Conservation (phyloP, 495 filamentous ascomycete genomes). For the Penicillium desertorum region DNA sequence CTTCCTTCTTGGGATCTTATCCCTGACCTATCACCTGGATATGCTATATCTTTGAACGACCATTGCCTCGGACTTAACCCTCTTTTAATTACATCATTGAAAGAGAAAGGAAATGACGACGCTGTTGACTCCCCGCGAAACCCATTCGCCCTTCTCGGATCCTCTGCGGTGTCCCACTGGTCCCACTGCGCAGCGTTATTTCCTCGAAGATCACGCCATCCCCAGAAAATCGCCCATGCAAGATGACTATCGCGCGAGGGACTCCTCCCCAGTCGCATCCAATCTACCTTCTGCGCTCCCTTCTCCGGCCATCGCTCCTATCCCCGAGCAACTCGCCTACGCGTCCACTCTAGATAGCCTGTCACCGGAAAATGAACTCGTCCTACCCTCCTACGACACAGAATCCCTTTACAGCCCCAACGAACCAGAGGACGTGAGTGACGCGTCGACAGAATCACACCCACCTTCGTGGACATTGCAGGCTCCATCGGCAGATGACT, state of each 20-base stretch:
- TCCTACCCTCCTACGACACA: conserved; percentile 31
- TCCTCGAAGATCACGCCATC: conserved; percentile 34
- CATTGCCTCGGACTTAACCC: background rate
- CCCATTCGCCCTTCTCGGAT: conserved; percentile 41
- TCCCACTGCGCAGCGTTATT: conserved; percentile 48
- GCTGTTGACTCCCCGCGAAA: conserved; percentile 40
- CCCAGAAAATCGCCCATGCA: conserved; percentile 39
- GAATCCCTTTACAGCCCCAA: conserved; percentile 11
- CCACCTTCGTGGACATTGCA: conserved; percentile 18
- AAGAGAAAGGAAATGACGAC: conserved; percentile 41
- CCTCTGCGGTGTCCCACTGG: conserved; percentile 41
- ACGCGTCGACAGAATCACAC: conserved; percentile 25
- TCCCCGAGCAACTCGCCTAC: conserved; percentile 33
- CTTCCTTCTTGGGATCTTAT: background rate
- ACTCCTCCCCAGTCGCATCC: conserved; percentile 37
- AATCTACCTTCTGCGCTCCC: conserved; percentile 39
- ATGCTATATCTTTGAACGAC: conserved; percentile 6
- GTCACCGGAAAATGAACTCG: conserved; percentile 59
- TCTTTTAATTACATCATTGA: conserved; percentile 2
- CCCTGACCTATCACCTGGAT: background rate
- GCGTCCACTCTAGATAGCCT: conserved; percentile 63
- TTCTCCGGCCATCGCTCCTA: conserved; percentile 40
- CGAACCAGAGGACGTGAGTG: conserved; percentile 22
- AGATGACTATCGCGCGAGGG: conserved; percentile 32
- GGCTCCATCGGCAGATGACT: conserved; percentile 73